These are phyloP conservation scores for Amphicarpaea edgeworthii DNA, from an alignment of 306 rosid genomes.

Conservation along the genomic window DNA sequence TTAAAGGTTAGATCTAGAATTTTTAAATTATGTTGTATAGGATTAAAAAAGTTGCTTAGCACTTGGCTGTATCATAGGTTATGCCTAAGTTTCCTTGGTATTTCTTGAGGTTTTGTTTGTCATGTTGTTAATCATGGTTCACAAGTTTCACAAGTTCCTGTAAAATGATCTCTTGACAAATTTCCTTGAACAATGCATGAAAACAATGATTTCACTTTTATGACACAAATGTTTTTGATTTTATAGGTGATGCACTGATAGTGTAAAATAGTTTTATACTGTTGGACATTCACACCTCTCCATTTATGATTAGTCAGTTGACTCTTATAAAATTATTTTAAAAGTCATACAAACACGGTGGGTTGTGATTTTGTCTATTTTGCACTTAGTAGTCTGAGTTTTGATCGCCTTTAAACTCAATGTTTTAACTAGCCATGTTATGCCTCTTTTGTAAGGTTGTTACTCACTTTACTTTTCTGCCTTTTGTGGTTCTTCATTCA, in stretches of 20 bases:
- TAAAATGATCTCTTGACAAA: neutral
- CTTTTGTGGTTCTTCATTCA: conserved; percentile 62
- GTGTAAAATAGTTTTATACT: too few relatives aligned
- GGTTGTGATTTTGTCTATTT: too few relatives aligned
- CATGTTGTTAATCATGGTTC: neutral
- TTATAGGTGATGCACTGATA: too few relatives aligned
- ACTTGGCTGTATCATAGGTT: too few relatives aligned
- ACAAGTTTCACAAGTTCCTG: neutral
- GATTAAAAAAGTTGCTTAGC: neutral
- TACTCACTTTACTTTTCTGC: neutral
- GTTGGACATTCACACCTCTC: too few relatives aligned
- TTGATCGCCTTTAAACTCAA: too few relatives aligned
- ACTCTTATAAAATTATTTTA: too few relatives aligned
- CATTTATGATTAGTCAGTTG: too few relatives aligned
- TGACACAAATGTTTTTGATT: neutral
- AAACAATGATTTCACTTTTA: neutral
- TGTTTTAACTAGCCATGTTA: neutral
- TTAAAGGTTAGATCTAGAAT: neutral
- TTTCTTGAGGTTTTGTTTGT: too few relatives aligned
- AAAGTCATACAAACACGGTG: too few relatives aligned
- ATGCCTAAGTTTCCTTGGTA: too few relatives aligned
- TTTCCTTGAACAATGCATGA: neutral
- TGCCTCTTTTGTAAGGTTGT: neutral
- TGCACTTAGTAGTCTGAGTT: too few relatives aligned
- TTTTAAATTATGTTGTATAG: neutral